Conservation (phyloP, 2,329 filamentous ascomycete species). For the Penicillium sp. region DNA sequence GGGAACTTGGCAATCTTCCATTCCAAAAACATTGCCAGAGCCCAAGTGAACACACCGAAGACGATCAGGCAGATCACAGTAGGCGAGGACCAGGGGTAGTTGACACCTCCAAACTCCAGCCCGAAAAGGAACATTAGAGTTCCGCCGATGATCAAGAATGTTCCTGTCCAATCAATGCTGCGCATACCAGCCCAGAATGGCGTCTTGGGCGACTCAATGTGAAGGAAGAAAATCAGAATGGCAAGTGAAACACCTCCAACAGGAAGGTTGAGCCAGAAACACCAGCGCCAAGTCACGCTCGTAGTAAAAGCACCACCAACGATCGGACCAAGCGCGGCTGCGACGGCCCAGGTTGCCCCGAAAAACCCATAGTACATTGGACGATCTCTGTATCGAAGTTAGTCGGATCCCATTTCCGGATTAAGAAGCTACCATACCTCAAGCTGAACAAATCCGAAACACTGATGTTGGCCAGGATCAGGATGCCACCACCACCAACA, state of each 20-base stretch:
- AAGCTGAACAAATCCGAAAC: conserved; percentile 65
- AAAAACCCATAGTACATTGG: conserved; percentile 64
- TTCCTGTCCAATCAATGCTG: conserved; percentile 65
- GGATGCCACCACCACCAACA: conserved; percentile 61
- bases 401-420: background rate
- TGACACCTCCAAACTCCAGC: conserved; percentile 77
- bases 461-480: conserved; percentile 63
- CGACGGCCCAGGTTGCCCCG: conserved; percentile 62
- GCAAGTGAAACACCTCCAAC: conserved; percentile 59
- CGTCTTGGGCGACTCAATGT: conserved; percentile 61
- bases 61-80: conserved; percentile 75
- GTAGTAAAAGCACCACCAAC: conserved; percentile 63
- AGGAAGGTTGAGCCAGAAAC: conserved; percentile 62
- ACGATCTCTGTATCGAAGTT: conserved; percentile 44
- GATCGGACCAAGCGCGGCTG: conserved; percentile 59
- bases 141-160: conserved; percentile 66
- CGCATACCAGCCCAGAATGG: conserved; percentile 57
- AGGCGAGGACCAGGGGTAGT: conserved; percentile 71
- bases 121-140: conserved; percentile 85
- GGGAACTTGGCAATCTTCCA: conserved; percentile 72
- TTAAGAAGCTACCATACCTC: conserved; percentile 37
- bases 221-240: conserved; percentile 60
- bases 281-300: conserved; percentile 61
- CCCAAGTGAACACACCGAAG: conserved; percentile 65
- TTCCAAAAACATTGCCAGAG: conserved; percentile 70